Percentiles rank a stretch among this genome's conserved stretches.
phyloP scores from a whole-genome alignment of 164 flowering plant species.

The Aristolochia californica region DNA sequence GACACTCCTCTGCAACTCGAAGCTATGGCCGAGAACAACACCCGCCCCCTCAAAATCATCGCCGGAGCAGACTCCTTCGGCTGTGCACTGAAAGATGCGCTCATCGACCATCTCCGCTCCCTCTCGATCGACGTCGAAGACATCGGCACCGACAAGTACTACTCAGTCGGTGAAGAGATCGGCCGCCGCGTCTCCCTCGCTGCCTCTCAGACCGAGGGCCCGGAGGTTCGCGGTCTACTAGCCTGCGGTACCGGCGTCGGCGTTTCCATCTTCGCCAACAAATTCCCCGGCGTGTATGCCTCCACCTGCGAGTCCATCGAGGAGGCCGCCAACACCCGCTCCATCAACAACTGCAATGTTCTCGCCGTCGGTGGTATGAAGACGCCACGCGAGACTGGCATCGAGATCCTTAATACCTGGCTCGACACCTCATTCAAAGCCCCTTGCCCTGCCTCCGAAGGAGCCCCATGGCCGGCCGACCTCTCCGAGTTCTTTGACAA shows the following conservation, averaged over 20 bases:
- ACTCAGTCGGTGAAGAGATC: conserved; percentile 68
- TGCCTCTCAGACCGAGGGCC: conserved; percentile 6
- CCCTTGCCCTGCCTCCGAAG: conserved; percentile 72
- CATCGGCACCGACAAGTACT: conserved; percentile 77
- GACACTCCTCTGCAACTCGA: too few relatives aligned
- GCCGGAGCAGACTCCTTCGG: conserved; percentile 86
- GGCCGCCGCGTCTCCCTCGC: conserved; percentile 60
- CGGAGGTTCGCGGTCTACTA: conserved; percentile 67
- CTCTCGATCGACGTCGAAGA: conserved; percentile 76
- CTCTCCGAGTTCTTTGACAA: conserved; percentile 40
- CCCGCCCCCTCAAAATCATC: conserved; percentile 40
- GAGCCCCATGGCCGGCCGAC: conserved; percentile 56
- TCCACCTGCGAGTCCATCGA: conserved; percentile 54
- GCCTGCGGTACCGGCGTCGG: conserved; percentile 95
- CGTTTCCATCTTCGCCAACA: conserved; percentile 89
- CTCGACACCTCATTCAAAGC: conserved; percentile 77
- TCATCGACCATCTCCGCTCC: conserved; percentile 65
- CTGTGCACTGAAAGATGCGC: conserved; percentile 54
- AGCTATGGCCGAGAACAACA: not conserved
- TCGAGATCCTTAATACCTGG: conserved; percentile 55
- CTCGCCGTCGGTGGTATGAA: conserved; percentile 75
- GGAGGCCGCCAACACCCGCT: conserved; percentile 67
- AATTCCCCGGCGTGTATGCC: conserved; percentile 78
- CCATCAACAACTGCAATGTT: conserved; percentile 88
- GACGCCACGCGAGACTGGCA: conserved; percentile 47